Evolutionary conservation across 2,329 filamentous ascomycete species (phyloP), one percentile per base, ranked within the genome.

Genomic region (Fusarium ramigenum): DNA sequence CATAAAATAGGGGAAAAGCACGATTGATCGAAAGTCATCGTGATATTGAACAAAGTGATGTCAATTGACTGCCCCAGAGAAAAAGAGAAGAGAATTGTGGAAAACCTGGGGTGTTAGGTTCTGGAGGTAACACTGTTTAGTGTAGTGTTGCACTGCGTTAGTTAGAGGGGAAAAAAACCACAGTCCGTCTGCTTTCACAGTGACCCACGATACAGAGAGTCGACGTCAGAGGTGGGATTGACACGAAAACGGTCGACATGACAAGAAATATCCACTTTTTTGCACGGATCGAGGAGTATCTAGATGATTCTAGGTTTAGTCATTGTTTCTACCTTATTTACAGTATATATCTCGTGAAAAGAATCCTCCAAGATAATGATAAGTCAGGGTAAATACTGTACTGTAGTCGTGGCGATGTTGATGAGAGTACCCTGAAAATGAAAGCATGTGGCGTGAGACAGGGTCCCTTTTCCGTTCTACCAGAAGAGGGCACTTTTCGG

Each of bases 191-290:
- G 37, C 21, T 32, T 32, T 52, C 12, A 8, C n/a, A 10, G 30
- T 14, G 54, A 47, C 63, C 65, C 65, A 68, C 63, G 65, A 68
- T 71, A 53, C 39, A 72, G 44, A 19, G 19, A 43, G 37, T 54
- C 69, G 69, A 73, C 71, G 71, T 73, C 71, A 74, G 66, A 71
- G 62, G 60, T 50, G 66, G 36, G 18, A 52, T n/a, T 40, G 34
- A 46, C 62, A 67, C 57, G 66, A 56, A 71, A 70, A 70, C 69
- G 62, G 69, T 71, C 40, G 28, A 39, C 34, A n/a, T 40, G 34
- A 40, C 15, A 65, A 7, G 18, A 3, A 18, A 34, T 61, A 71
- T 54, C 70, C 70, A 73, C 70, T 67, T 56, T 54, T 54, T 18
- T 42, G 52, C 65, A 66, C 61, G 47, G 70, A 70, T 69, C 43